Base-by-base conservation (phyloP, 2,329 filamentous ascomycete species). In the Torrubiellomyces zombiae region DNA sequence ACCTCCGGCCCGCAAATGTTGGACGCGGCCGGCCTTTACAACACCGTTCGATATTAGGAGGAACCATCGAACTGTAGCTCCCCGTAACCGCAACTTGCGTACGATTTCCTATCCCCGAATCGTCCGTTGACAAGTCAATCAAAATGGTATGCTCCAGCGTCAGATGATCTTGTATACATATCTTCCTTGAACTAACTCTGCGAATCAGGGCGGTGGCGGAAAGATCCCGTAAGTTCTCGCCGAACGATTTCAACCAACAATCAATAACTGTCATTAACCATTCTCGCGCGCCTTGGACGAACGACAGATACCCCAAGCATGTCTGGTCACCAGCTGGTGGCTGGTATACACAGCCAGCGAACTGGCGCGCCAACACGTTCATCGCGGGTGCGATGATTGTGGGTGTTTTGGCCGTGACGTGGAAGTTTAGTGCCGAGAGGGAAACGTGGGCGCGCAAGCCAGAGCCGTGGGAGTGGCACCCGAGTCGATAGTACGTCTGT, bases 271-370 rank as follows among this genome's bases (percentile, higher is more conserved):
- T 17, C 12, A 24, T 12, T 19, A 9, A 16, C n/a, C 17, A 3
- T 13, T 17, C 33, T 17, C 24, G 16, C 15, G 16, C 12, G 21
- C 9, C 12, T 14, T 12, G n/a, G 11, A 23, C 16, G 9, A n/a
- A 11, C 17, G 20, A 23, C 43, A 92, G 82, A 48, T 93, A 93
- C 58, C 85, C 83, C 53, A 94, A 93, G 67, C 86, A 98, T 66
- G 82, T 98, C 67, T 98, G 89, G 89, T 95, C 89, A 47, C 89
- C 89, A 33, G 66, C 86, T 37, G 89, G 89, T 67, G 89, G 89
- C 56, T 98, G 89, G 89, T 98, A 98, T 57, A 61, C 76, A 27
- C 86, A 92, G 52, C 89, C 89, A 27, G 63, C 68, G 39, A 98
- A 98, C 66, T 98, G 89, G 89, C 89, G 78, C 53, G 58, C 61